Percentiles rank a stretch among this genome's conserved stretches.
Evolutionary conservation across 768 basidiomycete species (phyloP).

Genomic region (Boletellus sp.): DNA sequence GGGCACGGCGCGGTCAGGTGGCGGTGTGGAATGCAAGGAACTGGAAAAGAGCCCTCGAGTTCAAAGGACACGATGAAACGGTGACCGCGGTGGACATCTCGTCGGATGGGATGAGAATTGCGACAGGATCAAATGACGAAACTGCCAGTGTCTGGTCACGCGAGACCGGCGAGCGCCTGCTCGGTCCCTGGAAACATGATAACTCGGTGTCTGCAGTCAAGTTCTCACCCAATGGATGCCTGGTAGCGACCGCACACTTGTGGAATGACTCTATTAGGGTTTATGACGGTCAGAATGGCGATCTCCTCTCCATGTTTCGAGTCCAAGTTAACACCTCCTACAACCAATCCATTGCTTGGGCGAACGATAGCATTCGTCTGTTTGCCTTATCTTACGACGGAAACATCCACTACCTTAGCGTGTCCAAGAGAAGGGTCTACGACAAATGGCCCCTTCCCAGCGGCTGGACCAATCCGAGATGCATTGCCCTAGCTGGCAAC

Average conservation of each 20-base stretch:
- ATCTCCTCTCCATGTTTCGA: background rate
- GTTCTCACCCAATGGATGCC: too few species aligned
- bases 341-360: background rate
- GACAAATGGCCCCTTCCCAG: background rate
- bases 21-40: background rate
- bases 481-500: background rate
- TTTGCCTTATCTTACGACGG: background rate
- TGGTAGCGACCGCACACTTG: background rate
- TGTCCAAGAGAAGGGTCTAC: background rate
- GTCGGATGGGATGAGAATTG: slow-evolving; percentile 4
- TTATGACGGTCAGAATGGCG: background rate
- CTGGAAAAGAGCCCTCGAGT: background rate
- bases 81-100: slow-evolving; percentile 9
- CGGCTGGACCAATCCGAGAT: background rate
- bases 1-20: background rate
- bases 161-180: slow-evolving; percentile 1
- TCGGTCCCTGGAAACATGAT: background rate
- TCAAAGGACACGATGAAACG: background rate
- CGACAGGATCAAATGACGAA: background rate
- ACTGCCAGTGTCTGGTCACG: background rate
- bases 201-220: too few species aligned
- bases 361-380: background rate
- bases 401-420: background rate
- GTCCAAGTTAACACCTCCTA: background rate
- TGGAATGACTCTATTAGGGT: background rate